Evolutionary conservation across 1,139 yeast genomes (phyloP), one percentile per base, ranked within the genome.

Genomic region (Saccharomyces hybrid): DNA sequence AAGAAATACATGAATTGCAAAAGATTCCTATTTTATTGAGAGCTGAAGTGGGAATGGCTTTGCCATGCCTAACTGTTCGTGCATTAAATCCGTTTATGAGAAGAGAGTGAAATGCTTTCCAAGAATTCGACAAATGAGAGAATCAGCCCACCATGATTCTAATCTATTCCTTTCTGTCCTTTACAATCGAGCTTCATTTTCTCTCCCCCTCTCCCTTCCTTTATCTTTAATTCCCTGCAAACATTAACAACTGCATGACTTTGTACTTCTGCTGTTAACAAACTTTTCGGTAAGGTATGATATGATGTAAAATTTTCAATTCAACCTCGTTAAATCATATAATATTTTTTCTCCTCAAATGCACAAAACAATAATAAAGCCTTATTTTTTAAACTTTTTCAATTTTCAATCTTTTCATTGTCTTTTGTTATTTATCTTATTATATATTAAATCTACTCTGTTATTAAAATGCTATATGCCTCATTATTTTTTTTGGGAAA

Each of bases 31-130:
- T 93, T 23, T 75, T 93, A 58, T 76, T 93, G 58, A 79, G 97
- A 62, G 95, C 97, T 0, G 98, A 91, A 70, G 82, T 90, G 54
- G 97, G 96, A 53, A 89, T 88, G 91, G 90, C 95, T 1, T 77
- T 93, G 56, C 99, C 99, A 14, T 91, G 98, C 69, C 78, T 93
- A 66, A 88, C 97, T 3, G 96, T 93, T 11, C 82, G 96, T 64
- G 86, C 93, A n/a, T 76, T 91, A 65, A 93, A 93, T 65, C 99
- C 99, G 38, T 93, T 90, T 70, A 61, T 64, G 48, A 64, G 59
- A 47, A 56, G 52, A 32, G 61, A 60, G 34, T 55, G 29, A 48
- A 23, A 8, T 20, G 20, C 20, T 20, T 20, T 20, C 20, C 20
- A 20, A 20, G 23, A 1, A 20, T 1, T 20, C 23, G 23, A 20